These are phyloP conservation scores for Anisogramma anomala DNA, from an alignment of 2,329 filamentous ascomycete genomes.

Conservation along the genomic window DNA sequence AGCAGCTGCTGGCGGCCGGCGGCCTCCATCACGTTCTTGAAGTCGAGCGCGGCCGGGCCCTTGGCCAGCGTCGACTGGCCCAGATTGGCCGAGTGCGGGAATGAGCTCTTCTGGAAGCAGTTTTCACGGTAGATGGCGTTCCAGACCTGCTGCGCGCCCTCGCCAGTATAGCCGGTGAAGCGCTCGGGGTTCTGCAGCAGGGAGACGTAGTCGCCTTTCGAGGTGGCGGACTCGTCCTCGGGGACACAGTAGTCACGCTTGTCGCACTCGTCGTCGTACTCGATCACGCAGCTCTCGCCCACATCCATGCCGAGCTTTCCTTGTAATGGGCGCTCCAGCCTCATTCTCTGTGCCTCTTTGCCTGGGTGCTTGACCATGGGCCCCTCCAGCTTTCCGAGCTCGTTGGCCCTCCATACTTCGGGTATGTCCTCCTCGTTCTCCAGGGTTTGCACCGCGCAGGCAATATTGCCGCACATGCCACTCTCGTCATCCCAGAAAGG, in stretches of 20 bases:
- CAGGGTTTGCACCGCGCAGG: slow-evolving; percentile 87
- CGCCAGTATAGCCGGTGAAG: slow-evolving; percentile 86
- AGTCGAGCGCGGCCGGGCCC: slow-evolving; percentile 46
- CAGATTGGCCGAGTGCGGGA: slow-evolving; percentile 46
- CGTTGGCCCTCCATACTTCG: slow-evolving; percentile 77
- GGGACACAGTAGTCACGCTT: slow-evolving; percentile 93
- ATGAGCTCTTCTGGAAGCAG: slow-evolving; percentile 68
- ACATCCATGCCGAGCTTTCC: slow-evolving; percentile 76
- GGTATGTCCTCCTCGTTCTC: slow-evolving; percentile 95
- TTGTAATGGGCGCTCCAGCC: slow-evolving; percentile 62
- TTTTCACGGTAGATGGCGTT: slow-evolving; percentile 95
- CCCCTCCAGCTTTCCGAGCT: slow-evolving; percentile 84
- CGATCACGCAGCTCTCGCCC: slow-evolving; percentile 90
- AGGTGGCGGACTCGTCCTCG: slow-evolving; percentile 77
- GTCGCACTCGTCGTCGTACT: slow-evolving; percentile 96
- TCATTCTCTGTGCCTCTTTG: slow-evolving; percentile 58
- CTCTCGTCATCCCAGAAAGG: slow-evolving; percentile 93
- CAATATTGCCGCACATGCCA: slow-evolving; percentile 93
- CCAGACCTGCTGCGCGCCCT: slow-evolving; percentile 83
- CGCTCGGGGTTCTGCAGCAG: slow-evolving; percentile 86
- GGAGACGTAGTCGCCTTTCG: slow-evolving; percentile 93
- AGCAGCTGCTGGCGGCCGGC: slow-evolving; percentile 50
- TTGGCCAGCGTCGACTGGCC: slow-evolving; percentile 32
- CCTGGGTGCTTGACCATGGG: slow-evolving; percentile 84
- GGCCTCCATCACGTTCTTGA: slow-evolving; percentile 48